Conservation (phyloP, 2,329 filamentous ascomycete genomes). For the Knoxdaviesia capensis region DNA sequence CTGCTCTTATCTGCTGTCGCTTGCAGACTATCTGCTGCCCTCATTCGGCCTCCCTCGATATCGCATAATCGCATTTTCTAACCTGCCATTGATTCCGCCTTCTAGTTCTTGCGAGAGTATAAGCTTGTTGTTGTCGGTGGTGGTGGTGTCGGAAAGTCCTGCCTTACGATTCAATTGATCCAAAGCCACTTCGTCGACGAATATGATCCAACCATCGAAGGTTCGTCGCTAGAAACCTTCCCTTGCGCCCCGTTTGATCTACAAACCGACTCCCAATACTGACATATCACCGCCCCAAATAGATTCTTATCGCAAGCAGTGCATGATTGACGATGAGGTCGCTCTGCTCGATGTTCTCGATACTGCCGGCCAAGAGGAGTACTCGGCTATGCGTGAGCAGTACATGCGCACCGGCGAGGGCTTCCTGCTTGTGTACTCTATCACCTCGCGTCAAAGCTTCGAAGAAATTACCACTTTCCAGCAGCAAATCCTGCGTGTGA, state of each 20-base stretch:
- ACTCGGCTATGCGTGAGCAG: constrained; percentile 97
- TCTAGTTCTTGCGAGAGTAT: constrained; percentile 72
- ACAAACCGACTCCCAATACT: not conserved
- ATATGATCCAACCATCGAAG: constrained; percentile 98
- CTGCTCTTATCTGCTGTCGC: not conserved
- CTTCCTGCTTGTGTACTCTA: constrained; percentile 94
- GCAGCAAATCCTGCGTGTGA: constrained; percentile 94
- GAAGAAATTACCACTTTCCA: constrained; percentile 98
- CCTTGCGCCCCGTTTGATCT: constrained; percentile 2
- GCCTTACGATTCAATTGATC: constrained; percentile 91
- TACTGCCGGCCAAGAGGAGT: constrained; percentile 96
- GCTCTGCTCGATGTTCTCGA: constrained; percentile 95
- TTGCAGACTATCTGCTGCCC: not conserved
- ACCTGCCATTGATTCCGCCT: constrained; percentile 2
- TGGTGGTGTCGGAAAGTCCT: constrained; percentile 97
- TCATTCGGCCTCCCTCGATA: not conserved
- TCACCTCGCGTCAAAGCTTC: constrained; percentile 91
- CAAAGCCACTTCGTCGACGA: constrained; percentile 97
- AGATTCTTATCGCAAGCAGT: constrained; percentile 99
- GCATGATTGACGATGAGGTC: constrained; percentile 94
- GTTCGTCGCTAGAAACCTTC: constrained; percentile 24
- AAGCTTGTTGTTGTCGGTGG: constrained; percentile 95
- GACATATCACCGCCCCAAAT: not conserved
- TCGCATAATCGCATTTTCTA: constrained; percentile 4
- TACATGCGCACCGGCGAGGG: constrained; percentile 99